phyloP scores from a whole-genome alignment of 176 grass and related monocot species.

The Rhynchospora tenuis region DNA sequence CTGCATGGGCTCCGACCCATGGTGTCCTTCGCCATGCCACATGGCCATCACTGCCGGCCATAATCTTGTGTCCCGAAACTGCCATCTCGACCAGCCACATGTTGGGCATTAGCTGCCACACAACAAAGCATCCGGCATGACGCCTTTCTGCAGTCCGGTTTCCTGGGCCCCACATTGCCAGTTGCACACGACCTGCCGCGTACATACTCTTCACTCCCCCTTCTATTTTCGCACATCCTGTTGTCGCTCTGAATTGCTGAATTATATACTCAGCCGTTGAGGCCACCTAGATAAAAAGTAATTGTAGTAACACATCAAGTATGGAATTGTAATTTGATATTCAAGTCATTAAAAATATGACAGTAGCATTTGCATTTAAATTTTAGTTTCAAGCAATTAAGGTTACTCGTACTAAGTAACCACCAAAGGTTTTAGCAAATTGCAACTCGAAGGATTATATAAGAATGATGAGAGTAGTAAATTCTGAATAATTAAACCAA shows the following conservation, averaged over 20 bases:
- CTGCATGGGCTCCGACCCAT: slow-evolving; percentile 92
- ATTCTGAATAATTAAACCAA: neutral
- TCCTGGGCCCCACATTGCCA: slow-evolving; percentile 49
- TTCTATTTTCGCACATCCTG: slow-evolving; percentile 66
- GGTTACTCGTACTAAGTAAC: too few relatives aligned
- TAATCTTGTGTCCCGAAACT: slow-evolving; percentile 71
- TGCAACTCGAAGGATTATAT: neutral
- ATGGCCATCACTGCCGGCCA: slow-evolving; percentile 80
- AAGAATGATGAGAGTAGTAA: neutral
- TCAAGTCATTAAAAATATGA: neutral
- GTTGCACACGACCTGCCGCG: slow-evolving; percentile 55
- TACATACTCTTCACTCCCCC: slow-evolving; percentile 82
- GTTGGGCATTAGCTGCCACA: slow-evolving; percentile 85
- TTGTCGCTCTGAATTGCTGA: slow-evolving; percentile 85
- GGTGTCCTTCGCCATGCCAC: slow-evolving; percentile 93
- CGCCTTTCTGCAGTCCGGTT: slow-evolving; percentile 10
- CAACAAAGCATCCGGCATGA: slow-evolving; percentile 79
- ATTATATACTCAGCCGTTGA: slow-evolving; percentile 97
- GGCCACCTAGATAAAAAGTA: slow-evolving; percentile 41
- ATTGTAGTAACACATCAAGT: neutral
- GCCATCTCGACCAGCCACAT: slow-evolving; percentile 93
- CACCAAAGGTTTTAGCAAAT: neutral
- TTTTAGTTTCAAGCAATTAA: too few relatives aligned
- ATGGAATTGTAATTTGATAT: neutral
- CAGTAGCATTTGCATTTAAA: neutral